Evolutionary conservation across 179 eudicot species (phyloP), one percentile per base, ranked within the genome.

Genomic region (Silene noctiflora): DNA sequence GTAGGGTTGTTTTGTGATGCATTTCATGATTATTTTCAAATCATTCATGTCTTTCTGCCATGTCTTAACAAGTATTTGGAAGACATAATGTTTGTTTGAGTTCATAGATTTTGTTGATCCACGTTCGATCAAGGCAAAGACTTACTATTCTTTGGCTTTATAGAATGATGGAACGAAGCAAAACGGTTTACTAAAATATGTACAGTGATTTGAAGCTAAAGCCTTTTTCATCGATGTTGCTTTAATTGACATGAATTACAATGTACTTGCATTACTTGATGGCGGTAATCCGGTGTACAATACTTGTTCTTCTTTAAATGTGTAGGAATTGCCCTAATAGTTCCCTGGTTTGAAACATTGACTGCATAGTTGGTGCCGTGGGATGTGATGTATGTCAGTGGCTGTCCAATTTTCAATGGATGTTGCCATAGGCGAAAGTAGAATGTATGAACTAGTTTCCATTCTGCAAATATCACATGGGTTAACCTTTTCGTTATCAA

Each of bases 1-100:
- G 48, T 81, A 21, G 1, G 46, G 44, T 60, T 65, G 33, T 71
- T 70, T 75, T n/a, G 10, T 21, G 61, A 70, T 80, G 76, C 67
- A 46, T n/a, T 62, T 13, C 48, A 55, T 65, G 9, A 51, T 21
- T 27, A 14, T 56, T 19, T 44, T 58, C 14, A 25, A 35, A 31
- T 72, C 4, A 48, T 77, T 46, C 53, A 12, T 62, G 0, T 51
- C 1, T 35, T 35, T 35, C 42, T 35, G 42, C 9, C 0, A 35
- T 35, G 42, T 35, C 42, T 35, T 35, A 0, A 35, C 42, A 35
- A 5, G 42, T 35, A 0, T 35, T 6, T 35, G 42, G 42, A 35
- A 35, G 42, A 35, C 42, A 35, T 35, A 35, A 35, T 35, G 42
- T 35, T 35, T 35, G 42, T 6, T 35, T 35, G 42, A 35, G 9